Evolutionary conservation across 495 filamentous ascomycete genomes (phyloP).

Genomic region (Annulohypoxylon maeteangense): DNA sequence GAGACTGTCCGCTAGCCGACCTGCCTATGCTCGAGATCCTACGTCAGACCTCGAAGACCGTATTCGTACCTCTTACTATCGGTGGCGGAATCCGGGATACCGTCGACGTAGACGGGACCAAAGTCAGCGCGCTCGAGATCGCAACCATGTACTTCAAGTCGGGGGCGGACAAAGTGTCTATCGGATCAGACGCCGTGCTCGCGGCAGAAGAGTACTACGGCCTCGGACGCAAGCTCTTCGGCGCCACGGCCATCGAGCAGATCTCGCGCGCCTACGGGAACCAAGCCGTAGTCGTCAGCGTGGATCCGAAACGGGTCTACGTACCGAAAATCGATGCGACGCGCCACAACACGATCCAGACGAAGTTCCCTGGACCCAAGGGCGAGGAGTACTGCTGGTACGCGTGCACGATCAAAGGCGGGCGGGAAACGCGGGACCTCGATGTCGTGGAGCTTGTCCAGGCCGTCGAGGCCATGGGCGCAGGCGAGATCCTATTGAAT

Average conservation of each 20-base stretch:
- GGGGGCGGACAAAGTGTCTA: constrained; percentile 98
- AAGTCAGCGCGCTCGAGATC: constrained; percentile 86
- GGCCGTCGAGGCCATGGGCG: constrained; percentile 96
- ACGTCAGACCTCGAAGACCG: constrained; percentile 83
- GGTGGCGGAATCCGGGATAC: constrained; percentile 95
- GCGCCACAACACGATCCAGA: constrained; percentile 79
- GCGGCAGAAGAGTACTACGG: constrained; percentile 91
- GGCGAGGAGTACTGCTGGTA: constrained; percentile 95
- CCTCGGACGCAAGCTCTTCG: constrained; percentile 71
- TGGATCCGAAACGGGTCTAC: constrained; percentile 92
- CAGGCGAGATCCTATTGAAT: constrained; percentile 92
- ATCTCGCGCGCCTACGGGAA: constrained; percentile 95
- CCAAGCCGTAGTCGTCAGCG: constrained; percentile 95
- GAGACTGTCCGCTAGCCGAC: constrained; percentile 91
- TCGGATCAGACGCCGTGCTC: constrained; percentile 92
- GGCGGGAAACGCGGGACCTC: constrained; percentile 87
- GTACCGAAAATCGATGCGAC: constrained; percentile 78
- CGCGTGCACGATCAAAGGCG: constrained; percentile 95
- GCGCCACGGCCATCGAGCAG: constrained; percentile 90
- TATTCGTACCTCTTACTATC: constrained; percentile 97
- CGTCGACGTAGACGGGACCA: constrained; percentile 87
- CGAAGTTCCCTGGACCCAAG: constrained; percentile 72
- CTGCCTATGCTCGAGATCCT: constrained; percentile 96
- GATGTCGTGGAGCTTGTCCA: constrained; percentile 87
- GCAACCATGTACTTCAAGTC: constrained; percentile 98